Base-by-base conservation (phyloP, 2,329 filamentous ascomycete genomes). In the Aspergillus quadrilineatus region DNA sequence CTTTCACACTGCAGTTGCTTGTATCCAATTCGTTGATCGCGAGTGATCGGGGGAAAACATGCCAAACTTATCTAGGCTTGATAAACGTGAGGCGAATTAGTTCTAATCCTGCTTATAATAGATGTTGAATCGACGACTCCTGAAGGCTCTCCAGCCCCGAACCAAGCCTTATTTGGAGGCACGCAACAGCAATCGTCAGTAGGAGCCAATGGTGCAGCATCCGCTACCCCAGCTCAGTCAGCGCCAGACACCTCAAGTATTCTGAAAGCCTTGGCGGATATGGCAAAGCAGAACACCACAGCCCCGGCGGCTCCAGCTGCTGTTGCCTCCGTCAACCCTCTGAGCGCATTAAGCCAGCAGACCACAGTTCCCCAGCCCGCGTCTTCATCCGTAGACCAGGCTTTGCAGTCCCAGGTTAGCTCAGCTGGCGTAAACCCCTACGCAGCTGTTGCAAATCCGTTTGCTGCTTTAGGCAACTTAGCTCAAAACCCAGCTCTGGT, bases 251-350 rank as follows among this genome's bases (percentile, higher is more conserved):
- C 81, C 34, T 81, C 81, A 41, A 81, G 85, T 63, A 92, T 94
- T 65, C 80, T 92, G 74, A 89, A 89, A 71, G 88, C 88, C 44
- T 82, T 94, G 61, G 89, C 89, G 62, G 90, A 89, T 68, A 89
- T 94, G 76, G 89, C 89, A 39, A 88, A 89, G 62, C 88, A 90
- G 73, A 91, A 86, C 71, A 83, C 83, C 59, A 74, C 80, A 37
- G 75, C 79, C 46, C 75, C 81, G 51, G 63, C 73, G 58, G 66
- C 73, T 26, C 66, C 75, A 22, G 63, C 69, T 29, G 66, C 71
- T 48, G 62, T 71, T 48, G 70, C 75, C 17, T 71, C 70, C 57
- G 63, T 70, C 68, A 79, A 75, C 67, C 70, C 76, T 63, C 74
- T 76, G 69, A 80, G 75, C 76, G 74, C 80, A 66, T 74, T 82